phyloP scores from a whole-genome alignment of 192 early-diverging fungal genomes.

The Podila horticola region DNA sequence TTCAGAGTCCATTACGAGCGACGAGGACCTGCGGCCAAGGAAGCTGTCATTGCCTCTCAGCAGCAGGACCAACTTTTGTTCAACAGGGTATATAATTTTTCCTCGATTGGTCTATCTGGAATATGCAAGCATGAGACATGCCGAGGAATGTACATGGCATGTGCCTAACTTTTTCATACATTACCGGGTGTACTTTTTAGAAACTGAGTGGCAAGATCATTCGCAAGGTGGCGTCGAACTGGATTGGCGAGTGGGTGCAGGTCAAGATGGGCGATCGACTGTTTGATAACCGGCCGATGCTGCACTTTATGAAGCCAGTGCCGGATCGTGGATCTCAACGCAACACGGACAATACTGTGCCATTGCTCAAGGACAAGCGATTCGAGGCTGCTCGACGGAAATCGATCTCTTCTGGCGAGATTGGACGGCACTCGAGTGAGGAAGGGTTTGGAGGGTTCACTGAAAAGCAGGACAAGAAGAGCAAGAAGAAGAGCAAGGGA shows the following conservation, averaged over 20 bases:
- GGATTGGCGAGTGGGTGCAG: slow-evolving; percentile 11
- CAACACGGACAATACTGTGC: slow-evolving; percentile 24
- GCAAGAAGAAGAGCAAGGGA: not conserved
- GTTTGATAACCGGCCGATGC: slow-evolving; percentile 27
- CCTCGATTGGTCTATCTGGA: not conserved
- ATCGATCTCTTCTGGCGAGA: slow-evolving; percentile 29
- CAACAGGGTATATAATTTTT: slow-evolving; percentile 21
- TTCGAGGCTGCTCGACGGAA: slow-evolving; percentile 30
- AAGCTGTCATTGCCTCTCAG: slow-evolving; percentile 15
- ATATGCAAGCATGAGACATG: not conserved
- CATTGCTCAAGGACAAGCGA: slow-evolving; percentile 24
- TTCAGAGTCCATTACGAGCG: slow-evolving; percentile 37
- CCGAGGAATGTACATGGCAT: not conserved
- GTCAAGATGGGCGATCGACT: slow-evolving; percentile 21
- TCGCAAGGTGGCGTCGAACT: slow-evolving; percentile 30
- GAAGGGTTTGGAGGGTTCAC: not conserved
- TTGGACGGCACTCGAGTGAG: not conserved
- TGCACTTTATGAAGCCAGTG: slow-evolving; percentile 24
- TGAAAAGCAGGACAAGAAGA: not conserved
- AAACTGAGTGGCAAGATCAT: slow-evolving; percentile 36
- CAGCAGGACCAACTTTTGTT: slow-evolving; percentile 35
- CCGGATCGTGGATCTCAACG: slow-evolving; percentile 14
- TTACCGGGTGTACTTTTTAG: not conserved
- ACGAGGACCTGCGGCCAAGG: slow-evolving; percentile 26
- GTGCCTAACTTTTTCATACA: not conserved